phyloP scores from a whole-genome alignment of 768 basidiomycete species.

The Lepiota subincarnata region DNA sequence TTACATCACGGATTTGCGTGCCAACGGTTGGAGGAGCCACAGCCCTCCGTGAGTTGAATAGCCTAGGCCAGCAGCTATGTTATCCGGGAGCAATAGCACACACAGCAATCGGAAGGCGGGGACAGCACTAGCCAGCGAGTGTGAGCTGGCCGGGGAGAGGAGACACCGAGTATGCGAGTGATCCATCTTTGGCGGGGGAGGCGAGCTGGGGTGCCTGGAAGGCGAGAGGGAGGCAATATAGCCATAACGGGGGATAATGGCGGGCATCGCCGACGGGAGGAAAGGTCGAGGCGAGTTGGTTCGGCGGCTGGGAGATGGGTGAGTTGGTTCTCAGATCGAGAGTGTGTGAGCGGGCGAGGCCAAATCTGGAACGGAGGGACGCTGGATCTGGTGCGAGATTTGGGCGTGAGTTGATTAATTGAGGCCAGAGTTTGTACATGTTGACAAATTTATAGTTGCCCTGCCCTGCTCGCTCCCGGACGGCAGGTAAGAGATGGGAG shows the following conservation, averaged over 20 bases:
- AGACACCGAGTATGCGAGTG: not conserved
- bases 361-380: conserved; percentile 7
- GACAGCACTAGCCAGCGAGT: too few relatives aligned
- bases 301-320: conserved; percentile 7
- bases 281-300: conserved; percentile 14
- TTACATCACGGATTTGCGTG: conserved; percentile 15
- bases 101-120: too few relatives aligned
- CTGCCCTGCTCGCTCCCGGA: conserved; percentile 14
- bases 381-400: conserved; percentile 9
- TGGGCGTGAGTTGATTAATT: conserved; percentile 21
- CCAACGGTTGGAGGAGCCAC: conserved; percentile 1
- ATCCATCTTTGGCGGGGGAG: conserved; percentile 12
- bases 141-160: not conserved
- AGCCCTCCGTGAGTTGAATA: too few relatives aligned
- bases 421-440: conserved; percentile 18
- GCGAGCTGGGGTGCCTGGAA: conserved; percentile 16
- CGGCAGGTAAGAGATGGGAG: conserved; percentile 1
- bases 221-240: conserved; percentile 18
- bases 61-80: not conserved
- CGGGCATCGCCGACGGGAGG: conserved; percentile 13
- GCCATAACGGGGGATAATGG: conserved; percentile 14
- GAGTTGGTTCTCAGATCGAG: conserved; percentile 10
- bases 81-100: not conserved
- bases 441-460: conserved; percentile 23
- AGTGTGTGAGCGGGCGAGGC: conserved; percentile 2